Conservation (phyloP, 1,284 basidiomycete species). For the Marasmius oreades region DNA sequence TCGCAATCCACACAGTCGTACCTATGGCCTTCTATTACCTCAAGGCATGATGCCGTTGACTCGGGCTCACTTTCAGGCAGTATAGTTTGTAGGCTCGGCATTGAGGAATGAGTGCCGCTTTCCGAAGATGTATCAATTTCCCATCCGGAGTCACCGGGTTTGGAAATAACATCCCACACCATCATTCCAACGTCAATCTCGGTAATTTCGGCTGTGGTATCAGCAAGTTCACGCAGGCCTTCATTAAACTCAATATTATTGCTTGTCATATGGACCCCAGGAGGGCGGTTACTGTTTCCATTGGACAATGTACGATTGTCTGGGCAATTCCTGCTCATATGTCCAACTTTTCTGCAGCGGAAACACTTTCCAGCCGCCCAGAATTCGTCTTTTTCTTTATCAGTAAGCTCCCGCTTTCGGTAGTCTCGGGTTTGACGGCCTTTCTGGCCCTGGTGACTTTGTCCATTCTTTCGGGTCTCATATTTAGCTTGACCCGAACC, state of each 20-base stretch:
- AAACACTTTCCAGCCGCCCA: constrained; percentile 19
- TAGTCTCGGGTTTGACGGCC: neutral
- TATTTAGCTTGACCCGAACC: too few relatives aligned
- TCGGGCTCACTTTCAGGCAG: neutral
- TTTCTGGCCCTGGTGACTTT: neutral
- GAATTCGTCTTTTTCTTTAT: constrained; percentile 16
- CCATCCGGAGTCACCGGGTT: neutral
- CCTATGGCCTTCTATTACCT: neutral
- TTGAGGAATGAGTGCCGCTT: neutral
- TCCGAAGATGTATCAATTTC: neutral
- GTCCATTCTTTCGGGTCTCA: neutral
- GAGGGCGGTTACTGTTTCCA: constrained; percentile 8
- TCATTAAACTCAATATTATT: constrained; percentile 1
- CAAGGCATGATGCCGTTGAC: neutral
- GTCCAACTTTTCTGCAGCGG: constrained; percentile 16
- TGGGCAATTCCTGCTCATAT: constrained; percentile 19
- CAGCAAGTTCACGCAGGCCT: neutral
- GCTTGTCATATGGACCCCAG: too few relatives aligned
- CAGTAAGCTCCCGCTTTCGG: constrained; percentile 4
- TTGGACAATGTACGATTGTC: constrained; percentile 12
- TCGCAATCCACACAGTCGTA: neutral
- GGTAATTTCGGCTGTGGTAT: constrained; percentile 7
- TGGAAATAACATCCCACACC: neutral
- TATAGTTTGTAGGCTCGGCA: neutral
- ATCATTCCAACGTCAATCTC: constrained; percentile 2